Percentiles rank a stretch among this genome's conserved stretches.
These are phyloP conservation scores for Podospora conica DNA, from an alignment of 495 filamentous ascomycete genomes.

Conservation along the genomic window DNA sequence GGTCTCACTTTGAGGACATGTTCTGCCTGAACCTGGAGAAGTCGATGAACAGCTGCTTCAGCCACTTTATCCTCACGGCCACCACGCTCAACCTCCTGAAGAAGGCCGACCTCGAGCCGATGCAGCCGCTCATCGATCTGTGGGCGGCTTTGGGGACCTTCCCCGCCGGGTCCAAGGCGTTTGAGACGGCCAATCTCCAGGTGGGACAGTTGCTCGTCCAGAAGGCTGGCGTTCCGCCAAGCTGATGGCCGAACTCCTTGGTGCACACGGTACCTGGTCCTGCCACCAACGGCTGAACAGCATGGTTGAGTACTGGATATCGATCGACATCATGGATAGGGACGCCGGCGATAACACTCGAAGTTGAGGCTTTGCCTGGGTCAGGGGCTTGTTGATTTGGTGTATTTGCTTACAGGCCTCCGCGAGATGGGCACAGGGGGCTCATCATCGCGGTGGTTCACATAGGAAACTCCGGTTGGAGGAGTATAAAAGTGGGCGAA, in stretches of 20 bases:
- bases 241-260: neutral
- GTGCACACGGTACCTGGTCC: neutral
- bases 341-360: neutral
- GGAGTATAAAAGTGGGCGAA: neutral
- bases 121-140: slow-evolving; percentile 87
- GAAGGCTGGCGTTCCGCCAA: slow-evolving; percentile 32
- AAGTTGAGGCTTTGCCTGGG: neutral
- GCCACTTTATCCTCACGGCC: slow-evolving; percentile 84
- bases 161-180: slow-evolving; percentile 59
- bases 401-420: neutral
- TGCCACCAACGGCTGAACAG: neutral
- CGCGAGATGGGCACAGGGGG: neutral
- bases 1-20: slow-evolving; percentile 76
- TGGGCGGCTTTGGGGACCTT: slow-evolving; percentile 81
- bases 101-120: slow-evolving; percentile 83
- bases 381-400: neutral
- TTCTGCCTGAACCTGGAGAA: slow-evolving; percentile 76
- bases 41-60: slow-evolving; percentile 90
- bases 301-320: neutral
- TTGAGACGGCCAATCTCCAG: slow-evolving; percentile 46
- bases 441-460: neutral
- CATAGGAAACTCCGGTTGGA: neutral
- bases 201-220: slow-evolving; percentile 42
- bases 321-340: neutral
- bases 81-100: slow-evolving; percentile 77